Evolutionary conservation across 192 early-diverging fungal genomes (phyloP).

Genomic region (Phycomyces blakesleeanus): DNA sequence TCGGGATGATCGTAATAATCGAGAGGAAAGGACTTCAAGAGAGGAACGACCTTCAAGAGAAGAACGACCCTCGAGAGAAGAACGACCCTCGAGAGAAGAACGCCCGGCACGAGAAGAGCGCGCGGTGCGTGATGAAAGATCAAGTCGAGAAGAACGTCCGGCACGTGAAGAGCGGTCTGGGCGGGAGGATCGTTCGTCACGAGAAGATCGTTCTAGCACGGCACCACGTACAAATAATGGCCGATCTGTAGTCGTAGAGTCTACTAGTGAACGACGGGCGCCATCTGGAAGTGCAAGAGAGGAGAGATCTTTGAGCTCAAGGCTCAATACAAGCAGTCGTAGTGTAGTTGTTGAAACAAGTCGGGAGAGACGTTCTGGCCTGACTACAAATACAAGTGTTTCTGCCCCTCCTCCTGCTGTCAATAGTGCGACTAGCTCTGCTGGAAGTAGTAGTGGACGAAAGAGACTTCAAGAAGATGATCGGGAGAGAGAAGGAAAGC

Average conservation of each 20-base stretch:
- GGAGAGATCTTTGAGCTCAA: neutral
- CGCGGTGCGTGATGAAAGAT: neutral
- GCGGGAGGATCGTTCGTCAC: neutral
- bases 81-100: neutral
- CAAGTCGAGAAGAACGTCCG: neutral
- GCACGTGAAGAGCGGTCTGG: neutral
- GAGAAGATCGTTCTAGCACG: neutral
- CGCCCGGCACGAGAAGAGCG: neutral
- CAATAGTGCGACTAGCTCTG: neutral
- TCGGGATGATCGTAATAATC: neutral
- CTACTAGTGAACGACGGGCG: neutral
- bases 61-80: neutral
- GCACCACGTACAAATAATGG: neutral
- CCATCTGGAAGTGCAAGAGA: neutral
- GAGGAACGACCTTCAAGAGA: neutral
- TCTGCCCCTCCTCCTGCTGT: neutral
- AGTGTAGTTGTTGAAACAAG: neutral
- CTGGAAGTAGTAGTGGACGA: slow-evolving; percentile 8
- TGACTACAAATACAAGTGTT: neutral
- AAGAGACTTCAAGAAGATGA: slow-evolving; percentile 1
- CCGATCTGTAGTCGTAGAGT: neutral
- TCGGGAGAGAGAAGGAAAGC: slow-evolving; percentile 3
- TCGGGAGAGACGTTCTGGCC: neutral
- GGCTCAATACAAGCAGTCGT: neutral
- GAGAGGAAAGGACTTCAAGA: neutral